These are phyloP conservation scores for Komagataea norvegica DNA, from an alignment of 1,139 yeast species.

Conservation along the genomic window DNA sequence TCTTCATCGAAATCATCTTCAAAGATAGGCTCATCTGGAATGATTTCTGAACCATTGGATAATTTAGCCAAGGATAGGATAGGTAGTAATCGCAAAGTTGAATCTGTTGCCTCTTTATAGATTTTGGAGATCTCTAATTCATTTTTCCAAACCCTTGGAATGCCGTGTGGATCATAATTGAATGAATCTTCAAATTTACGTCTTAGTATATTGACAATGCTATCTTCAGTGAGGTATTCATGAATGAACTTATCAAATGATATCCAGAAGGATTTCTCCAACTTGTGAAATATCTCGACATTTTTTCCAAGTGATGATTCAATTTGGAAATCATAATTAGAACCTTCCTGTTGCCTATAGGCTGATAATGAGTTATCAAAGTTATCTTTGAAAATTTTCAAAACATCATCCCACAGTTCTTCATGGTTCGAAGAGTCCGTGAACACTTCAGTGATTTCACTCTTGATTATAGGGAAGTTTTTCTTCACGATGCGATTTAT, in stretches of 20 bases:
- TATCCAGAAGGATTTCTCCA: conserved; percentile 61
- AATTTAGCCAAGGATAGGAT: conserved; percentile 53
- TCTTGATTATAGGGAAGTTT: conserved; percentile 37
- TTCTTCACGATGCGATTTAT: conserved; percentile 38
- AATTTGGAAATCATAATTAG: conserved; percentile 58
- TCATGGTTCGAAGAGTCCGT: conserved; percentile 37
- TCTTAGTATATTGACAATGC: conserved; percentile 50
- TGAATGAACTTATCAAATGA: conserved; percentile 54
- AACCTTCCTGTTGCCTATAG: conserved; percentile 25
- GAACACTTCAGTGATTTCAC: conserved; percentile 37
- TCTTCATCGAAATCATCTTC: conserved; percentile 37
- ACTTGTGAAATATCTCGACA: conserved; percentile 35
- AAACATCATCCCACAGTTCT: conserved; percentile 59
- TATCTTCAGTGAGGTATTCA: conserved; percentile 57
- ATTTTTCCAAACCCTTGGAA: conserved; percentile 79
- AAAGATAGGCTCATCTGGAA: conserved; percentile 50
- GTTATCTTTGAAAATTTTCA: conserved; percentile 42
- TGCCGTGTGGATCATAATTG: conserved; percentile 75
- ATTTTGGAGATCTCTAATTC: conserved; percentile 66
- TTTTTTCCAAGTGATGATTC: conserved; percentile 50
- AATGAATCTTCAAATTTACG: conserved; percentile 77
- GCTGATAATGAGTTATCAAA: conserved; percentile 31
- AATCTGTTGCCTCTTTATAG: conserved; percentile 54
- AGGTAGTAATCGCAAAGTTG: conserved; percentile 56
- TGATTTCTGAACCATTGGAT: conserved; percentile 47